Percentiles rank a stretch among this genome's conserved stretches.
Evolutionary conservation across 306 rosid species (phyloP).

Genomic region (Cucurbita moschata): DNA sequence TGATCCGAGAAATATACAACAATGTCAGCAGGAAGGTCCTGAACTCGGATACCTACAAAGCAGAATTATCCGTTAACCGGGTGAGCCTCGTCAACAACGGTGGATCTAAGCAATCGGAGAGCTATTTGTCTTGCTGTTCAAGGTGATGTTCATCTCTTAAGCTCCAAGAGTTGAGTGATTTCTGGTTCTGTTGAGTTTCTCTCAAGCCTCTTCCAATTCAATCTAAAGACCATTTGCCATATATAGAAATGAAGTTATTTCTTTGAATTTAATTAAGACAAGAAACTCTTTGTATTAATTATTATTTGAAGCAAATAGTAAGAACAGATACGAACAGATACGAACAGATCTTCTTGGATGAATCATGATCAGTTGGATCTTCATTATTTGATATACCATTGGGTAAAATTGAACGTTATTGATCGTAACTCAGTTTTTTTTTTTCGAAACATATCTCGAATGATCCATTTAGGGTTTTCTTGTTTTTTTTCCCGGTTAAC

Average conservation of each 20-base stretch:
- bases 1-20: conserved; percentile 74
- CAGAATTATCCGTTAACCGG: conserved; percentile 79
- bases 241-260: conserved; percentile 13
- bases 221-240: conserved; percentile 13
- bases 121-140: conserved; percentile 69
- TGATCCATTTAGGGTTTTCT: too few species aligned
- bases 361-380: background rate
- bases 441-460: too few species aligned
- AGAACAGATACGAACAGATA: background rate
- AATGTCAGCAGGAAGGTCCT: conserved; percentile 88
- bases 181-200: conserved; percentile 11
- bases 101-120: conserved; percentile 38
- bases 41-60: conserved; percentile 80
- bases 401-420: too few species aligned
- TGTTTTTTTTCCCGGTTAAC: too few species aligned
- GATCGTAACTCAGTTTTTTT: too few species aligned
- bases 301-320: background rate
- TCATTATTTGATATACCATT: background rate
- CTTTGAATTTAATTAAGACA: conserved; percentile 2
- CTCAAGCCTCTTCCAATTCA: conserved; percentile 12
- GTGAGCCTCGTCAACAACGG: conserved; percentile 63
- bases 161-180: conserved; percentile 14
- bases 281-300: conserved; percentile 2
- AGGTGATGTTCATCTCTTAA: conserved; percentile 22
- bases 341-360: background rate